phyloP scores from a whole-genome alignment of 228 moss, liverwort and hornwort genomes.

The Sphagnum magellanicum region DNA sequence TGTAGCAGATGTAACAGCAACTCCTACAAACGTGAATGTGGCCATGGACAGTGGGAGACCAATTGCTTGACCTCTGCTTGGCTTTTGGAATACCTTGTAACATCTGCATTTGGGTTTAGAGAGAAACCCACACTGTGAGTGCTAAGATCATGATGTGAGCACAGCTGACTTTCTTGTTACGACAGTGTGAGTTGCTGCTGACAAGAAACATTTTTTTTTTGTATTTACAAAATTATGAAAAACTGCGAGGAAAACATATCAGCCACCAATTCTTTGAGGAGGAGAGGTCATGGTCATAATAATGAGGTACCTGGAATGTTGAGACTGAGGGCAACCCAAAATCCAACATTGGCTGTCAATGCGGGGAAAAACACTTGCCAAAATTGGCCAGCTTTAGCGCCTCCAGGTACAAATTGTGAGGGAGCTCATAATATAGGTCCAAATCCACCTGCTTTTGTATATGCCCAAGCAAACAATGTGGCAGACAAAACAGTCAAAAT shows the following conservation, averaged over 20 bases:
- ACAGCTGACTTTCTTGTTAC: too few relatives aligned
- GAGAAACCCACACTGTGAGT: too few relatives aligned
- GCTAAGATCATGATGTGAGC: too few relatives aligned
- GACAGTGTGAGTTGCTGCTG: too few relatives aligned
- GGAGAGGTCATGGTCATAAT: too few relatives aligned
- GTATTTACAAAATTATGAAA: neutral
- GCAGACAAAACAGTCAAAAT: slow-evolving; percentile 10
- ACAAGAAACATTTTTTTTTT: too few relatives aligned
- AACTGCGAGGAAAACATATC: too few relatives aligned
- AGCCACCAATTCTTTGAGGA: too few relatives aligned
- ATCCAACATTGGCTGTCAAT: slow-evolving; percentile 39
- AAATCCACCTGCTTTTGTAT: slow-evolving; percentile 28
- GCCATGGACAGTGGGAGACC: slow-evolving; percentile 17
- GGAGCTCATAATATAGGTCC: slow-evolving; percentile 40
- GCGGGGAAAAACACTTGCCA: slow-evolving; percentile 35
- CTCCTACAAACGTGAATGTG: slow-evolving; percentile 39
- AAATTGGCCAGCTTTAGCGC: slow-evolving; percentile 9
- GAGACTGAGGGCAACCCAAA: slow-evolving; percentile 43
- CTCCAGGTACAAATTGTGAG: slow-evolving; percentile 30
- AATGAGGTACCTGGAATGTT: slow-evolving; percentile 31
- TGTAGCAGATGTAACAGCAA: slow-evolving; percentile 39
- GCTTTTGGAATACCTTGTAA: slow-evolving; percentile 34
- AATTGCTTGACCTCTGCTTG: slow-evolving; percentile 31
- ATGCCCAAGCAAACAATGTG: slow-evolving; percentile 30
- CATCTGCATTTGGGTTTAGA: slow-evolving; percentile 16